Evolutionary conservation across 1,284 basidiomycete genomes (phyloP).

Genomic region (Termitomyces sp.): DNA sequence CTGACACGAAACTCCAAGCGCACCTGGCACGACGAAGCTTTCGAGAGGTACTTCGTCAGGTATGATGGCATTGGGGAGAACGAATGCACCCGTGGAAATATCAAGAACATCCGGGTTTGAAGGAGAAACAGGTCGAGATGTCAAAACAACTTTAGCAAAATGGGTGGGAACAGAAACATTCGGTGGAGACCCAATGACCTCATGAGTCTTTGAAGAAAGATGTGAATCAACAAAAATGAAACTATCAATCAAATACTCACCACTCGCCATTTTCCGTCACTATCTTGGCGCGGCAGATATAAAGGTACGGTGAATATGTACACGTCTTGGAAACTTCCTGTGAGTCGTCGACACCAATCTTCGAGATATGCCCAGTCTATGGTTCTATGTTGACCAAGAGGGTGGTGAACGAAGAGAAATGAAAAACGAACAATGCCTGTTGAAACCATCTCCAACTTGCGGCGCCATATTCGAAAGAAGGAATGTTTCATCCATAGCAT

Average conservation of each 20-base stretch:
- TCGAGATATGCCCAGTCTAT: slow-evolving; percentile 95
- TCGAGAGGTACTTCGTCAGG: slow-evolving; percentile 78
- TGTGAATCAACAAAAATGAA: not conserved
- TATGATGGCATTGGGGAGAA: slow-evolving; percentile 88
- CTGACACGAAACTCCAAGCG: slow-evolving; percentile 19
- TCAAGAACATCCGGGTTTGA: slow-evolving; percentile 69
- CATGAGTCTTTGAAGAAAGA: slow-evolving; percentile 58
- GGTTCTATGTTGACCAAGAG: not conserved
- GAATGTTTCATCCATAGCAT: slow-evolving; percentile 98
- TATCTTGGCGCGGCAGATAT: slow-evolving; percentile 83
- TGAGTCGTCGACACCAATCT: slow-evolving; percentile 91
- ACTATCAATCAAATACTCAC: slow-evolving; percentile 47
- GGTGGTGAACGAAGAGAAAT: not conserved
- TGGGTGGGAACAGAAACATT: slow-evolving; percentile 94
- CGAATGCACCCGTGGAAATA: slow-evolving; percentile 87
- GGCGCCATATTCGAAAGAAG: slow-evolving; percentile 94
- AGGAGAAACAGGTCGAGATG: slow-evolving; percentile 70
- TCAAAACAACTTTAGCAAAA: slow-evolving; percentile 94
- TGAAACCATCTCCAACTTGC: slow-evolving; percentile 97
- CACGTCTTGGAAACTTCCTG: slow-evolving; percentile 83
- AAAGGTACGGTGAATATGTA: slow-evolving; percentile 97
- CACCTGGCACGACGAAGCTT: slow-evolving; percentile 78
- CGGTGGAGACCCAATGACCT: slow-evolving; percentile 91
- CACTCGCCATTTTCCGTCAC: slow-evolving; percentile 92
- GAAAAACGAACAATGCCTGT: slow-evolving; percentile 76